Base-by-base conservation (phyloP, 2,329 filamentous ascomycete species). In the Penicillium oxalicum region DNA sequence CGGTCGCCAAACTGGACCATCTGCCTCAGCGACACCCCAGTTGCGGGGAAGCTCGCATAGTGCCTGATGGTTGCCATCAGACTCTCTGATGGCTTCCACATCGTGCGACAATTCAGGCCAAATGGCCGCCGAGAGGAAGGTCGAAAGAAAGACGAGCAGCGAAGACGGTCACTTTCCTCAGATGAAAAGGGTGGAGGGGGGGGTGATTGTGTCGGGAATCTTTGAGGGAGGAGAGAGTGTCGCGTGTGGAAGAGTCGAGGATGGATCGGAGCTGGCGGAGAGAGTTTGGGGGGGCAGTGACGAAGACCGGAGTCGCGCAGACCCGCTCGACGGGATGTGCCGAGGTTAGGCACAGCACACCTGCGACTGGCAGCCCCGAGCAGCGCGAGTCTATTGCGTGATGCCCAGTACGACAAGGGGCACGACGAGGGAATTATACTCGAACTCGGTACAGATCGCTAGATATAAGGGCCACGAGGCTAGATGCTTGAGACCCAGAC, bases 1-100 rank as follows among this genome's bases (percentile, higher is more conserved):
- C 84, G 88, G 76, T 95, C 90, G 66, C 91, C 91, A 70, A 97
- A 97, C 71, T 97, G 91, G 50, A 97, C 91, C 93, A 98, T 98
- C 79, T 98, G 93, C 70, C 93, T 83, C 72, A 98, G 79, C 69
- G 91, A 96, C 63, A 94, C 88, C 64, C 93, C 93, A 11, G 93
- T 98, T 53, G 93, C 93, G 57, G 93, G 93, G 72, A 97, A 98
- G 73, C 84, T 89, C 70, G 90, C 88, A 80, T 96, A 96, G 75
- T 96, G 90, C 72, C 86, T 84, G 84, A 96, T 96, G 77, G 87
- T 95, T 63, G 93, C 87, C 88, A 95, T 93, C 83, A 97, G 74
- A 75, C 82, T 81, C 72, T 91, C 87, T 55, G 87, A 87, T 69
- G 85, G 86, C 77, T 86, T 95, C 91, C 91, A 97, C 91, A 96